Evolutionary conservation across 352 stramenopile species (phyloP), one percentile per base, ranked within the genome.

Genomic region (Pythium phragmiticola): DNA sequence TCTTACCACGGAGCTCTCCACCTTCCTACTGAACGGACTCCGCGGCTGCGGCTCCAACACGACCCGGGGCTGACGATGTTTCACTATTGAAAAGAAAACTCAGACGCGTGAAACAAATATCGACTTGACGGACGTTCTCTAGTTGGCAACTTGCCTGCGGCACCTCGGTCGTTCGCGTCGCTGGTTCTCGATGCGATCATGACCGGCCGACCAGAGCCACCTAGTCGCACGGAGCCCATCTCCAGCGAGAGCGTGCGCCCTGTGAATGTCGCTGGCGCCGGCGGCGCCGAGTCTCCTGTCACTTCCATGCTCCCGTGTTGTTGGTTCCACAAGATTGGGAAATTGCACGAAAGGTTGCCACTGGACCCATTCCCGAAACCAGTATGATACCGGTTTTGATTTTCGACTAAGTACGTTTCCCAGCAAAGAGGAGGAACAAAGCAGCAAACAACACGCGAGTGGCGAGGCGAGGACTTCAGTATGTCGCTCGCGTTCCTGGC

Each of bases 401-500:
- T 2, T 51, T 19, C 17, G 14, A n/a, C 45, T 45, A 46, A 47
- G 59, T 65, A 58, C 47, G 45, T 52, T 30, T 19, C 17, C 33
- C 37, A 42, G n/a, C 42, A 19, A 45, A 34, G 11, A 21, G 7
- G 11, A 21, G 43, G 3, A 9, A 9, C 46, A 26, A 43, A 45
- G 14, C 17, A 23, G 19, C 23, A 1, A 60, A 56, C 57, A 53
- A 51, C 51, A 14, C 55, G 36, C 47, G 50, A 13, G 19, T 39
- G 60, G 55, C 42, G 34, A 42, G 21, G 51, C 4, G 34, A 70
- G 42, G 33, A 37, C 33, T 37, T 11, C 33, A 39, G 7, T 26
- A 96, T 96, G 75, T 97, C 82, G 67, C 88, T 96, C 70, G 90
- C 82, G 69, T 99, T 98, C 76, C 84, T 97, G 70, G 80, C 82